Evolutionary conservation across 495 filamentous ascomycete genomes (phyloP), one percentile per base, ranked within the genome.

Genomic region (Trichocladium uniseriatum): DNA sequence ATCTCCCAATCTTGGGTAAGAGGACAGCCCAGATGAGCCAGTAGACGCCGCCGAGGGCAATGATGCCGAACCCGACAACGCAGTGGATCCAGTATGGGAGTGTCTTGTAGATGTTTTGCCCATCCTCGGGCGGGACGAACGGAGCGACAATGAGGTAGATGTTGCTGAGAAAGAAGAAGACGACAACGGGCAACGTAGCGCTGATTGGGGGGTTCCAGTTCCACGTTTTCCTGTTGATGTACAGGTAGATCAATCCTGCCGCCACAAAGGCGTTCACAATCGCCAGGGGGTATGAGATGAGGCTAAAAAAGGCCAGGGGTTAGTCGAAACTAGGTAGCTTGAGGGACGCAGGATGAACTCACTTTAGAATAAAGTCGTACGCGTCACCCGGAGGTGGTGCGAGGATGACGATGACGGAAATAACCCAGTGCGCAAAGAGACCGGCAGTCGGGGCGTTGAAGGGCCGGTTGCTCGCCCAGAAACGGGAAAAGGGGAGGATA

Each of bases 1-100:
- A 85, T 0, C 67, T 63, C 39, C 75, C 77, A 55, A 78, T 66
- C 38, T 68, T 65, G 35, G 85, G 84, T 27, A 88, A 58, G 27
- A 80, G 50, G 5, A 79, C 69, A 5, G 80, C 83, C 81, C 80
- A 86, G 42, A 86, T 52, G 52, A 83, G 79, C 84, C 83, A 88
- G 62, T 88, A 88, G 0, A 82, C 5, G 9, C 81, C 61, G 0
- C 74, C 82, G 6, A 56, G 60, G 11, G 55, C 27, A 24, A 74
- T 64, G 38, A 74, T 65, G n/a, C 60, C 70, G 31, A 71, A 62
- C 7, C 68, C 69, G 11, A 73, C 69, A 5, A 74, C 70, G 48
- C 68, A 71, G 52, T 73, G 69, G 9, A 71, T 60, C 61, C 64
- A 74, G 57, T 73, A 72, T 4, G 71, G 70, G 22, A 74, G 55